Percentiles rank a stretch among this genome's conserved stretches.
phyloP scores from a whole-genome alignment of 1,284 basidiomycete species.

The Grifola frondosa region DNA sequence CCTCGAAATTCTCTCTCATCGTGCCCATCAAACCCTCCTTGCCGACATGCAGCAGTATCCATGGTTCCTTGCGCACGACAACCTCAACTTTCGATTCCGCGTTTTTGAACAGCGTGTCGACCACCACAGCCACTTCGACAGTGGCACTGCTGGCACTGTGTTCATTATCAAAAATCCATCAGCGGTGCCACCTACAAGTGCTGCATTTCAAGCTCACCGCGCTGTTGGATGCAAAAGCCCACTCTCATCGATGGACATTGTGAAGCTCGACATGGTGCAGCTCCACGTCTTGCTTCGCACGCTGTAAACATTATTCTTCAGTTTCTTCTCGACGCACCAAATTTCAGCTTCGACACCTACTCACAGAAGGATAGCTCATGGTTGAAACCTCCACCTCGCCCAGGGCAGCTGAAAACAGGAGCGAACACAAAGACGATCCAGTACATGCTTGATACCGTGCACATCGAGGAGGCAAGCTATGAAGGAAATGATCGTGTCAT shows the following conservation, averaged over 20 bases:
- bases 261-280: neutral
- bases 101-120: constrained; percentile 38
- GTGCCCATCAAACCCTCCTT: neutral
- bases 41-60: constrained; percentile 22
- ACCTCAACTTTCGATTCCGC: constrained; percentile 35
- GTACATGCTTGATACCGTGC: constrained; percentile 17
- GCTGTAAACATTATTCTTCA: constrained; percentile 2
- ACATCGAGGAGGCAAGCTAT: constrained; percentile 21
- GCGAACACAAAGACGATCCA: neutral
- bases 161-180: constrained; percentile 12
- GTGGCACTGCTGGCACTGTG: constrained; percentile 36
- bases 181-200: neutral
- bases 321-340: constrained; percentile 8
- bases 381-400: neutral
- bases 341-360: neutral
- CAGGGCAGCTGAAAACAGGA: constrained; percentile 1
- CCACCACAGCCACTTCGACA: constrained; percentile 36
- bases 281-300: constrained; percentile 14
- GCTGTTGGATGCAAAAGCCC: neutral
- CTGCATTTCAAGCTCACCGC: neutral
- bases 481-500: constrained; percentile 20
- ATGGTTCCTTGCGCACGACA: constrained; percentile 37
- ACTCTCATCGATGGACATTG: neutral
- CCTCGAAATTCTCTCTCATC: constrained; percentile 1
- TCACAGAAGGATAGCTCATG: neutral